These are phyloP conservation scores for Phialophora macrospora DNA, from an alignment of 2,329 filamentous ascomycete species.

Conservation along the genomic window DNA sequence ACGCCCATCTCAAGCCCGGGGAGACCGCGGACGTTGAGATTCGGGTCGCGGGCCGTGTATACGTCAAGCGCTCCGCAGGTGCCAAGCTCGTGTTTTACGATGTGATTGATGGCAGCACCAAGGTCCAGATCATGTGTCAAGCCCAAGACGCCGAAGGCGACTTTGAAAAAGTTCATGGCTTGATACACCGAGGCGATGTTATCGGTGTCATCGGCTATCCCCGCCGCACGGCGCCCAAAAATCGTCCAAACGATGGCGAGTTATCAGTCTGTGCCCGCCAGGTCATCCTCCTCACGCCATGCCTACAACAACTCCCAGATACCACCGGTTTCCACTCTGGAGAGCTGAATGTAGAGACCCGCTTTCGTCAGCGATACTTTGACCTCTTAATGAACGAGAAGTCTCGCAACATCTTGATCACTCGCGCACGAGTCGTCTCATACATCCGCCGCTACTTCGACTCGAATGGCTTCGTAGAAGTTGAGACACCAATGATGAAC, in stretches of 20 bases:
- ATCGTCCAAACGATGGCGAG: conserved; percentile 78
- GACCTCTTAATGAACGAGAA: conserved; percentile 96
- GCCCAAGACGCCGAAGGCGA: conserved; percentile 74
- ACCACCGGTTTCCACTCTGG: conserved; percentile 77
- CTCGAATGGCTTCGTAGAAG: conserved; percentile 84
- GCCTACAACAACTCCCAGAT: conserved; percentile 80
- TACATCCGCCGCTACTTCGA: conserved; percentile 92
- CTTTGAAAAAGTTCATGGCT: conserved; percentile 88
- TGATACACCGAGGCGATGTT: conserved; percentile 87
- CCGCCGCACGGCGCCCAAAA: conserved; percentile 86
- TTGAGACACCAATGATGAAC: conserved; percentile 98
- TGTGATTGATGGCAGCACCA: conserved; percentile 73
- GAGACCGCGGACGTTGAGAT: conserved; percentile 78
- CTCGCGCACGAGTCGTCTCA: conserved; percentile 82
- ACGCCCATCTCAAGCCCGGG: conserved; percentile 79
- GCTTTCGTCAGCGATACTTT: conserved; percentile 90
- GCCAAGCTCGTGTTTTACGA: conserved; percentile 93
- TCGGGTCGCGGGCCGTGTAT: conserved; percentile 82
- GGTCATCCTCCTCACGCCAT: conserved; percentile 84
- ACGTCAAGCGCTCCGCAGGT: conserved; percentile 81
- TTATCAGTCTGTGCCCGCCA: conserved; percentile 91
- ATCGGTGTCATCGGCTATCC: conserved; percentile 86
- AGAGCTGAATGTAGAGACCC: conserved; percentile 92
- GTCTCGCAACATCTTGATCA: conserved; percentile 81
- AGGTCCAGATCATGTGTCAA: conserved; percentile 92